A percentile compares a stretch with the other conserved stretches of the same genome.
phyloP scores from a whole-genome alignment of 768 basidiomycete genomes.

The Termitomyces sp. region DNA sequence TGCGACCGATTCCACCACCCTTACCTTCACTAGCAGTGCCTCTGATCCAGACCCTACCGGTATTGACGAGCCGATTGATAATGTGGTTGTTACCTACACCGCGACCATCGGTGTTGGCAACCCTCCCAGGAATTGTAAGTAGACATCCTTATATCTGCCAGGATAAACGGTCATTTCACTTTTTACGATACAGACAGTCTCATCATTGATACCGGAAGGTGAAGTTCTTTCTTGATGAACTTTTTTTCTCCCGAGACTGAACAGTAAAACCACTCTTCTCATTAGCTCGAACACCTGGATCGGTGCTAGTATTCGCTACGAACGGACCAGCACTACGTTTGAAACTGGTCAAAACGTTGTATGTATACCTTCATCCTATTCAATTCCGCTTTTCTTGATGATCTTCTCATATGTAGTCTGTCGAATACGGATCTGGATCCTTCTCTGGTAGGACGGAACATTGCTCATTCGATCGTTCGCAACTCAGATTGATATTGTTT shows the following conservation, averaged over 20 bases:
- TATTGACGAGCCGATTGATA: neutral
- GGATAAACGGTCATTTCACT: neutral
- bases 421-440: constrained; percentile 56
- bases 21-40: neutral
- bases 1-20: neutral
- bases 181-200: constrained; percentile 37
- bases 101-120: neutral
- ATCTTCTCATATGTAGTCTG: constrained; percentile 33
- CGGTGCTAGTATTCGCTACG: constrained; percentile 47
- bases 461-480: neutral
- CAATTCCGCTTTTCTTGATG: neutral
- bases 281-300: constrained; percentile 68
- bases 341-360: constrained; percentile 46
- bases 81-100: neutral
- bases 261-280: too few species aligned
- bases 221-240: neutral
- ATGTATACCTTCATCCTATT: constrained; percentile 17
- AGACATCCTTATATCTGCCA: neutral
- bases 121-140: neutral
- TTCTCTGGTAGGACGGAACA: constrained; percentile 42
- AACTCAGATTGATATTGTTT: too few species aligned
- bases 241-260: too few species aligned
- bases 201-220: constrained; percentile 61
- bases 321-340: constrained; percentile 43
- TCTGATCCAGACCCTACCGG: neutral